Base-by-base conservation (phyloP, 2,329 filamentous ascomycete species). In the Aspergillus pseudoviridinutans region DNA sequence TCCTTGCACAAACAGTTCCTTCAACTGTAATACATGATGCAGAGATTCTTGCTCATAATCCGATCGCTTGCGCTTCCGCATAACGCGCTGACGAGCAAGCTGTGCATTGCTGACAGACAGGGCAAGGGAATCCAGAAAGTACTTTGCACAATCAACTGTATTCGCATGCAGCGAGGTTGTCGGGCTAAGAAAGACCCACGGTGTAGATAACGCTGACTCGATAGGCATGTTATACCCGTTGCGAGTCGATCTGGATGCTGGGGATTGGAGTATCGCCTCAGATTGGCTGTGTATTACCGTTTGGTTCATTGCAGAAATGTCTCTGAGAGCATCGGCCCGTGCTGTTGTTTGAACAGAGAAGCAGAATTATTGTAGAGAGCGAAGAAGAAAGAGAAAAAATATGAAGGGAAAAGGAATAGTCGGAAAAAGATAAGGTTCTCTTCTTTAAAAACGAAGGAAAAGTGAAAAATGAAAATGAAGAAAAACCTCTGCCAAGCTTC, bases 1-100 rank as follows among this genome's bases (percentile, higher is more conserved):
- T 0, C 93, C 94, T 57, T 96, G 86, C 6, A 91, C 80, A 71
- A 97, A 90, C 17, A 99, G 79, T 74, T 90, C 92, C 66, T 89
- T 87, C 67, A 96, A 79, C 67, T 91, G 91, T 61, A 97, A 89
- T 78, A 62, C 84, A 76, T 50, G 76, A 62, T 66, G 67, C 35
- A 74, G 73, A 32, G 75, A 75, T 53, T 81, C 76, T 3, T 72
- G 74, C 27, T 82, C 77, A 35, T 69, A 73, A 49, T 82, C 80
- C 8, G 80, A 81, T 64, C 90, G 82, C 80, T 94, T 96, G 61
- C 90, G 82, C 79, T 96, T 95, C 74, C 86, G 87, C 61, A 80
- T 78, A 62, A 89, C 84, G 63, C 87, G 87, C 63, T 89, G 78
- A 56, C 87, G 83, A 67, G 83, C 78, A 58, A 84, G 80, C 72